Conservation (phyloP, 2,329 filamentous ascomycete genomes). For the Fusarium algeriense region DNA sequence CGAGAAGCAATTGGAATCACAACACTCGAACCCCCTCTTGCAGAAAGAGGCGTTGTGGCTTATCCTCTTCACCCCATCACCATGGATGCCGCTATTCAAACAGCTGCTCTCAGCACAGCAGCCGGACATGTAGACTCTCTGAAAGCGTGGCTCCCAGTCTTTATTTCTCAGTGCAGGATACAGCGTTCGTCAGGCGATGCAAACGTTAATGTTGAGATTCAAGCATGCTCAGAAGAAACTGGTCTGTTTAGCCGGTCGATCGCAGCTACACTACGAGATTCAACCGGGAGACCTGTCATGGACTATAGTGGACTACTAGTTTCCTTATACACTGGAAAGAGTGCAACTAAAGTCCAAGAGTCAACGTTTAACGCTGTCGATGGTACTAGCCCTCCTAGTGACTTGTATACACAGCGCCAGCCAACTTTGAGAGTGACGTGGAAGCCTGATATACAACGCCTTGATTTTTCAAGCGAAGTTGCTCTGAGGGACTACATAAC, state of each 20-base stretch:
- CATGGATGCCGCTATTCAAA: not conserved
- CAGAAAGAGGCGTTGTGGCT: too few relatives aligned
- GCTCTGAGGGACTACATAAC: not conserved
- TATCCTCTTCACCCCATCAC: not conserved
- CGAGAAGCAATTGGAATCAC: not conserved
- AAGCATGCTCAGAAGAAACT: not conserved
- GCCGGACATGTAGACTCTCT: not conserved
- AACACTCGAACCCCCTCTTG: not conserved
- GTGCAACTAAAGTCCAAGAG: not conserved
- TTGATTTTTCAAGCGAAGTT: accelerated
- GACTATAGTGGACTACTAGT: not conserved
- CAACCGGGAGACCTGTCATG: not conserved
- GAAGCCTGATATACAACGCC: not conserved
- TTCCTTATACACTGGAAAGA: not conserved
- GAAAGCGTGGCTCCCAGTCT: not conserved
- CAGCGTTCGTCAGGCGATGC: accelerated
- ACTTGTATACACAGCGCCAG: not conserved
- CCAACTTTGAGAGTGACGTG: not conserved
- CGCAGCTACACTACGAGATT: not conserved
- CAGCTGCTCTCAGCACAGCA: not conserved
- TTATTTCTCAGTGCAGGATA: not conserved
- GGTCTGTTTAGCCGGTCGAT: not conserved
- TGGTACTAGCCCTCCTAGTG: accelerated
- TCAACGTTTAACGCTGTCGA: not conserved
- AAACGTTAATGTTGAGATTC: not conserved